Percentiles rank a stretch among this genome's conserved stretches.
These are phyloP conservation scores for Escallonia rubra DNA, from an alignment of 129 eudicot genomes.

Conservation along the genomic window DNA sequence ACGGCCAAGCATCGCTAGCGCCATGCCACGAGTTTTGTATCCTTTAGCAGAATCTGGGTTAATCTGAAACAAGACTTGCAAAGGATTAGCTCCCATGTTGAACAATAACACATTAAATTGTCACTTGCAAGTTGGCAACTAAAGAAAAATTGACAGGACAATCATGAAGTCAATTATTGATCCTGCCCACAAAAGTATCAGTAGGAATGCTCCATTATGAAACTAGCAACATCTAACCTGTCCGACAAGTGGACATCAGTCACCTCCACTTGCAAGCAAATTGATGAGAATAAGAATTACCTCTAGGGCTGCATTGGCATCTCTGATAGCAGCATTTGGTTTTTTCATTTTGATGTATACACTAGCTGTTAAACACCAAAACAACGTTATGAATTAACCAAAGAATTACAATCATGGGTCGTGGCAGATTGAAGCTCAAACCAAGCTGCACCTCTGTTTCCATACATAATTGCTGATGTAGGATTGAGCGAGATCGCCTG, in stretches of 20 bases:
- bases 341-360: conserved; percentile 95
- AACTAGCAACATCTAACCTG: too few relatives aligned
- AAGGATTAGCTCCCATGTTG: not conserved
- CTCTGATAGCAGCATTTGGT: conserved; percentile 97
- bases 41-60: conserved; percentile 99
- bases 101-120: not conserved
- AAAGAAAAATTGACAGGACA: too few relatives aligned
- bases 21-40: conserved; percentile 92
- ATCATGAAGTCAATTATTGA: too few relatives aligned
- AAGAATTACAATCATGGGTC: not conserved
- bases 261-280: not conserved
- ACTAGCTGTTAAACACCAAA: conserved; percentile 43
- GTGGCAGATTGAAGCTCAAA: conserved; percentile 1
- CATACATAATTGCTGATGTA: conserved; percentile 91
- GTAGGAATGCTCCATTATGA: too few relatives aligned
- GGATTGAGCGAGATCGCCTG: conserved; percentile 86
- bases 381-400: not conserved
- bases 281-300: conserved; percentile 26
- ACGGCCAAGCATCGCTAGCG: conserved; percentile 82
- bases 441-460: conserved; percentile 64
- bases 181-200: too few relatives aligned
- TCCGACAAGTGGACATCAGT: not conserved
- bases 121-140: not conserved
- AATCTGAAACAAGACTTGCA: conserved; percentile 35
- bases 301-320: conserved; percentile 95